phyloP scores from a whole-genome alignment of 257 asterid genomes.

The Capsicum chinense region DNA sequence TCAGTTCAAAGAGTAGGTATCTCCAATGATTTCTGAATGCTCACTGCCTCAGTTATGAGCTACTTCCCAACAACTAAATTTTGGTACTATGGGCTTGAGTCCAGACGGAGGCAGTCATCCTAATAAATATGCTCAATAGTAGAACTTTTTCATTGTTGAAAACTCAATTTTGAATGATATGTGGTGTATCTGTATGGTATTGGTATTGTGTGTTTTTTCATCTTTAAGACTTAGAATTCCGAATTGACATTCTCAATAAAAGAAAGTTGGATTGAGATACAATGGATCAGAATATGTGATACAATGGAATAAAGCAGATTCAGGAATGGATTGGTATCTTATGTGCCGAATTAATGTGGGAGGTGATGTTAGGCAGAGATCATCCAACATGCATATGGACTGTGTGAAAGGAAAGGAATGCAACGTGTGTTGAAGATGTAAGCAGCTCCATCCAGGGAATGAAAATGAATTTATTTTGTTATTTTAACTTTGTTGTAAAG shows the following conservation, averaged over 20 bases:
- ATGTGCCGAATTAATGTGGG: not conserved
- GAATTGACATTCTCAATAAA: not conserved
- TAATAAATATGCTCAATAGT: not conserved
- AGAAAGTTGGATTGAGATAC: not conserved
- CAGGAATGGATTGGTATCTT: not conserved
- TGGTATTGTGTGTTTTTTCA: not conserved
- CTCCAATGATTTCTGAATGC: not conserved
- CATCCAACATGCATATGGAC: not conserved
- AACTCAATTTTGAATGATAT: not conserved
- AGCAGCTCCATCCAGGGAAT: not conserved
- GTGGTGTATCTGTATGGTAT: not conserved
- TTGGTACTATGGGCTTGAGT: not conserved
- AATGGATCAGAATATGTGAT: not conserved
- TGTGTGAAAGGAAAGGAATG: not conserved
- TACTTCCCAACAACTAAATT: conserved; percentile 5
- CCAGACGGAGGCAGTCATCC: too few species aligned
- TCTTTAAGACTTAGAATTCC: not conserved
- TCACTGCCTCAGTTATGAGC: not conserved
- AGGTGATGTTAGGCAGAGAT: not conserved
- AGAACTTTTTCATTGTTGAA: not conserved
- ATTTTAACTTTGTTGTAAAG: not conserved
- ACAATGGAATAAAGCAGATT: conserved; percentile 6
- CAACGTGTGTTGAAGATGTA: not conserved
- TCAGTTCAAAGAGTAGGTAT: not conserved
- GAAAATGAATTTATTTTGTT: conserved; percentile 18